These are phyloP conservation scores for Conoideocrella luteorostrata DNA, from an alignment of 2,329 filamentous ascomycete genomes.

Conservation along the genomic window DNA sequence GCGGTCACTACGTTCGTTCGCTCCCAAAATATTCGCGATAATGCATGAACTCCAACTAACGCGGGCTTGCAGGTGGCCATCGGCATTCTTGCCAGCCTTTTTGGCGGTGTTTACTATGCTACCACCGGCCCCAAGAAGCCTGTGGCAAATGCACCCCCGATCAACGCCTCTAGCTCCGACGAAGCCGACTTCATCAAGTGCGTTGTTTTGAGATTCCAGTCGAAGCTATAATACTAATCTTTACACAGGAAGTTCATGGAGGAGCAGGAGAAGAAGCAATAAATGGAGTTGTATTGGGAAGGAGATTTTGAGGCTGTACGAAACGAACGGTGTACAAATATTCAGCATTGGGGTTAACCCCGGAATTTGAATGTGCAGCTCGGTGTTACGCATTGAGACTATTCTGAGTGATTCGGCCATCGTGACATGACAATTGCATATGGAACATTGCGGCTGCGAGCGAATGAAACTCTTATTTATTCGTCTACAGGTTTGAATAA, in stretches of 20 bases:
- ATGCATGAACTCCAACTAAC: slow-evolving; percentile 7
- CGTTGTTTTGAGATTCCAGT: slow-evolving; percentile 25
- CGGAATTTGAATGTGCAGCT: slow-evolving; percentile 1
- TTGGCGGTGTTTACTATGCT: slow-evolving; percentile 40
- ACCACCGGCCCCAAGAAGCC: slow-evolving; percentile 39
- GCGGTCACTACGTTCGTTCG: slow-evolving; percentile 53
- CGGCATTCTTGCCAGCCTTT: slow-evolving; percentile 45
- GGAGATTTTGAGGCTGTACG: slow-evolving; percentile 18
- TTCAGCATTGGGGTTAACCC: not conserved
- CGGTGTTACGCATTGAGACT: not conserved
- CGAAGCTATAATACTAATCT: not conserved
- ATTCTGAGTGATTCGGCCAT: too few relatives aligned
- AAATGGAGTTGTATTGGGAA: slow-evolving; percentile 16
- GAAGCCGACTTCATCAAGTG: slow-evolving; percentile 62
- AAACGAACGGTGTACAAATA: slow-evolving; percentile 28
- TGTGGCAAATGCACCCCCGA: slow-evolving; percentile 44
- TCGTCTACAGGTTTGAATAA: too few relatives aligned
- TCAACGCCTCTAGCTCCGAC: slow-evolving; percentile 56
- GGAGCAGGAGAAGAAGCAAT: slow-evolving; percentile 36
- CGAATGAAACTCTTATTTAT: too few relatives aligned
- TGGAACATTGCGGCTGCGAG: too few relatives aligned
- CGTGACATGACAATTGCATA: too few relatives aligned
- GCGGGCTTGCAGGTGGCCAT: slow-evolving; percentile 46
- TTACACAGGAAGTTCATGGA: slow-evolving; percentile 32
- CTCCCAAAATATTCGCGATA: slow-evolving; percentile 10